Base-by-base conservation (phyloP, 129 eudicot species). In the Daucus carota region DNA sequence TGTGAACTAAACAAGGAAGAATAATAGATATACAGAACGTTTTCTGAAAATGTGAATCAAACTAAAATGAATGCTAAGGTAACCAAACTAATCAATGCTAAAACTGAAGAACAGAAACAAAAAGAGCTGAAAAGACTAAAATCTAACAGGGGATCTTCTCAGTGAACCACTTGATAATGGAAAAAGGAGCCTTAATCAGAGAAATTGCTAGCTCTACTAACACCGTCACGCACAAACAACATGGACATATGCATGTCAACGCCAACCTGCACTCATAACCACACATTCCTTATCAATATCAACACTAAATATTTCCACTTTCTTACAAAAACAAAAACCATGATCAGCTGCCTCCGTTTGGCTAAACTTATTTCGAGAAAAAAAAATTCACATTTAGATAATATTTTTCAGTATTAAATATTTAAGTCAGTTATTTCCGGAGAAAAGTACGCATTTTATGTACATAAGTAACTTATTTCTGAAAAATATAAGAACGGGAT, bases 201-300 rank as follows among this genome's bases (percentile, higher is more conserved):
- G 78, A 86, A 44, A 90, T 63, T 32, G 93, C 93, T 65, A 92
- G 20, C 66, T 92, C 97, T 69, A 92, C 90, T 18, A 92, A 3
- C 77, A 88, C 86, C 82, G 97, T 92, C 74, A 92, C 87, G 82
- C 97, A 92, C 75, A 92, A 70, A 73, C 96, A 92, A 76, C 97
- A 92, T 5, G 97, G 97, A 42, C 96, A 92, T 80, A 92, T 76
- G 78, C 91, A 84, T n/a, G 92, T 84, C 84, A 92, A 59, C 82
- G 67, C 12, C 82, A 92, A 74, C 65, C 97, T 92, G 89, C 73
- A 76, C 45, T 11, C 31, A 57, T 57, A 57, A 9, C 65, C 65
- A 71, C 52, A 42, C 32, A 71, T 36, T 20, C 15, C 31, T 57
- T 57, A n/a, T 57, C 31, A 54, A 8, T n/a, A 54, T 22, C 63